A percentile compares a stretch with the other conserved stretches of the same genome.
Evolutionary conservation across 257 asterid species (phyloP).

Genomic region (Salvia hispanica): DNA sequence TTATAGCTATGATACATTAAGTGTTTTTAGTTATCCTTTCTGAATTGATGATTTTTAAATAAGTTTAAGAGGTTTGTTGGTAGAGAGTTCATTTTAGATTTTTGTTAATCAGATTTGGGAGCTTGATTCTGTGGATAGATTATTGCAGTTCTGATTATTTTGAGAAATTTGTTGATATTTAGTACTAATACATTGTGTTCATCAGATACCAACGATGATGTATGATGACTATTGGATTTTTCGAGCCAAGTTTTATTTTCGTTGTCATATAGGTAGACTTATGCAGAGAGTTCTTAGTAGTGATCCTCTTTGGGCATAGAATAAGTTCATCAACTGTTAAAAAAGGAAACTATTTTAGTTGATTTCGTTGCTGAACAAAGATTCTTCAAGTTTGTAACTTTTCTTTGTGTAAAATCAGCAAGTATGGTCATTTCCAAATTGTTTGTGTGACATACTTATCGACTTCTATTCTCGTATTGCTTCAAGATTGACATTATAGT

Average conservation of each 20-base stretch:
- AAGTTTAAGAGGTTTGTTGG: conserved; percentile 15
- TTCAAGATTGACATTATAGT: conserved; percentile 7
- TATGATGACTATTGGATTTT: conserved; percentile 70
- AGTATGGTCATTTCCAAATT: not conserved
- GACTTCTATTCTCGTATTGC: conserved; percentile 16
- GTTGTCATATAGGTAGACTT: conserved; percentile 44
- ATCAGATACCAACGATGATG: conserved; percentile 80
- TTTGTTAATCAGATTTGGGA: conserved; percentile 10
- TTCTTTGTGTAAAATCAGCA: not conserved
- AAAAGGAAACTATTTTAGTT: conserved; percentile 14
- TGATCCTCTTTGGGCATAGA: conserved; percentile 23
- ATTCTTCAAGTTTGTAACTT: conserved; percentile 28
- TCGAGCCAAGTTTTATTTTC: conserved; percentile 48
- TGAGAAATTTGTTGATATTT: conserved; percentile 31
- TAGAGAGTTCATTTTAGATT: conserved; percentile 4
- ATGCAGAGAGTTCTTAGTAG: conserved; percentile 24
- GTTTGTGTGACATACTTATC: conserved; percentile 17
- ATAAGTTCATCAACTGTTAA: conserved; percentile 28
- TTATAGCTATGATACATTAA: not conserved
- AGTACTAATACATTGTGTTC: conserved; percentile 67
- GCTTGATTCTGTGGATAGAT: conserved; percentile 20
- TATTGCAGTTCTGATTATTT: conserved; percentile 1
- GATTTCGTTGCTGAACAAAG: conserved; percentile 16
- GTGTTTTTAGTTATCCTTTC: not conserved
- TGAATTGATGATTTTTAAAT: not conserved